These are phyloP conservation scores for Debaryomyces maramus DNA, from an alignment of 805 yeast genomes.

Conservation along the genomic window DNA sequence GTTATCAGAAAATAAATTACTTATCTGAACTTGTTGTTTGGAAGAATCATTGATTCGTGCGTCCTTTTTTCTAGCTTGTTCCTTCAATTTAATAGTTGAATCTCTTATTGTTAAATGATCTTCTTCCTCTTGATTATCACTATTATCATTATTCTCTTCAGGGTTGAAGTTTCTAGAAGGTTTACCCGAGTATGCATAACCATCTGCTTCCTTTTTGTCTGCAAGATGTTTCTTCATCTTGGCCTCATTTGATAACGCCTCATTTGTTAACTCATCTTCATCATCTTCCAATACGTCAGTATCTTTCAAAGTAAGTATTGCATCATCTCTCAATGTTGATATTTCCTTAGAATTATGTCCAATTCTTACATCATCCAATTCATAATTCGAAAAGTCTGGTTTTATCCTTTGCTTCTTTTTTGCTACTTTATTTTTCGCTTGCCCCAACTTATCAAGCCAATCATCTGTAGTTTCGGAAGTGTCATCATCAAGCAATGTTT, in stretches of 20 bases:
- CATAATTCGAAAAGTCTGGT: background rate
- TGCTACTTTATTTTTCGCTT: constrained; percentile 8
- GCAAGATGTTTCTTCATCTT: constrained; percentile 30
- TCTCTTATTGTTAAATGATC: constrained; percentile 7
- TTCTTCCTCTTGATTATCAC: constrained; percentile 8
- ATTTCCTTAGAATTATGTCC: constrained; percentile 49
- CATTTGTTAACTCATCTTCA: constrained; percentile 39
- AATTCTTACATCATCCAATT: constrained; percentile 35
- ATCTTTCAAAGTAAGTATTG: constrained; percentile 60
- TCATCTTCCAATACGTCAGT: constrained; percentile 34
- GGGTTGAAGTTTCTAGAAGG: constrained; percentile 5
- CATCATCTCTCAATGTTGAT: constrained; percentile 36
- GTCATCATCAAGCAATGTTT: constrained; percentile 23
- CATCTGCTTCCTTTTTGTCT: constrained; percentile 25
- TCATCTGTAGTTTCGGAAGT: constrained; percentile 32
- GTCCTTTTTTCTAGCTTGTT: background rate
- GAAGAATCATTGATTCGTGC: background rate
- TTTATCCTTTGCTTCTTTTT: constrained; percentile 6
- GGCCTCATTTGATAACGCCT: constrained; percentile 22
- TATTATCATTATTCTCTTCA: constrained; percentile 16
- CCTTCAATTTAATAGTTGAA: constrained; percentile 5
- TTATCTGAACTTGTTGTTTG: constrained; percentile 1
- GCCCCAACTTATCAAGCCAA: constrained; percentile 40
- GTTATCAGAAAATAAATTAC: constrained; percentile 1
- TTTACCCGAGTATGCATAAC: constrained; percentile 23